Evolutionary conservation across 805 yeast species (phyloP).

Genomic region (Starmerella potacharoeniae): DNA sequence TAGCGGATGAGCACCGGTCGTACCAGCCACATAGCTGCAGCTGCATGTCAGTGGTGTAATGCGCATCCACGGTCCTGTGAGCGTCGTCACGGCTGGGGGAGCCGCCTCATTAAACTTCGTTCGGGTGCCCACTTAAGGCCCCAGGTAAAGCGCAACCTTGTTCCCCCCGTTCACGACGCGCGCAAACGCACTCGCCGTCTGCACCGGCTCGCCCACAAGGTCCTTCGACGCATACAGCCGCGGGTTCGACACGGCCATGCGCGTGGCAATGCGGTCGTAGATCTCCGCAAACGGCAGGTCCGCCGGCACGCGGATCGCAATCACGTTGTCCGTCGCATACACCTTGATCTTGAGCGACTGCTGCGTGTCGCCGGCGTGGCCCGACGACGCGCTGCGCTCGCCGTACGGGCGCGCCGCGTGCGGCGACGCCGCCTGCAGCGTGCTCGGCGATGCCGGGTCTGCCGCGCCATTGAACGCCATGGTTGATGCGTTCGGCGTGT

Average conservation of each 20-base stretch:
- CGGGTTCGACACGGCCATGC: constrained; percentile 25
- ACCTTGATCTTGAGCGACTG: constrained; percentile 30
- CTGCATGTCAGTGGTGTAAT: no score
- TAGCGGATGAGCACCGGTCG: no score
- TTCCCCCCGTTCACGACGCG: constrained; percentile 24
- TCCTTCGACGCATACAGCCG: constrained; percentile 25
- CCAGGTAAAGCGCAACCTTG: constrained; percentile 26
- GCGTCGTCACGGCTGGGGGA: no score
- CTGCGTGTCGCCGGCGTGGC: not conserved
- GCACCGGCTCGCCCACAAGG: constrained; percentile 22
- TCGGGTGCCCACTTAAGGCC: not conserved
- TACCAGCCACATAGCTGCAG: no score
- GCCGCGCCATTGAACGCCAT: not conserved
- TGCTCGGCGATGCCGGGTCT: not conserved
- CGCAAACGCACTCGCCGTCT: constrained; percentile 25
- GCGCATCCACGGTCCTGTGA: no score
- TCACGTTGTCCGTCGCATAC: constrained; percentile 29
- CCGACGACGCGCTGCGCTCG: not conserved
- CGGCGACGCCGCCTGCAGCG: not conserved
- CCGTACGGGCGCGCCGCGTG: constrained; percentile 5
- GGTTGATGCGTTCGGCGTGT: not conserved
- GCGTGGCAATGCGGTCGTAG: constrained; percentile 26
- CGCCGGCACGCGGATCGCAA: constrained; percentile 32
- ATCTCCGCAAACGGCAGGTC: constrained; percentile 26
- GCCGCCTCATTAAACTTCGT: no score